A percentile compares a stretch with the other conserved stretches of the same genome.
These are phyloP conservation scores for Luvunga scandens DNA, from an alignment of 345 rosid genomes.

Conservation along the genomic window DNA sequence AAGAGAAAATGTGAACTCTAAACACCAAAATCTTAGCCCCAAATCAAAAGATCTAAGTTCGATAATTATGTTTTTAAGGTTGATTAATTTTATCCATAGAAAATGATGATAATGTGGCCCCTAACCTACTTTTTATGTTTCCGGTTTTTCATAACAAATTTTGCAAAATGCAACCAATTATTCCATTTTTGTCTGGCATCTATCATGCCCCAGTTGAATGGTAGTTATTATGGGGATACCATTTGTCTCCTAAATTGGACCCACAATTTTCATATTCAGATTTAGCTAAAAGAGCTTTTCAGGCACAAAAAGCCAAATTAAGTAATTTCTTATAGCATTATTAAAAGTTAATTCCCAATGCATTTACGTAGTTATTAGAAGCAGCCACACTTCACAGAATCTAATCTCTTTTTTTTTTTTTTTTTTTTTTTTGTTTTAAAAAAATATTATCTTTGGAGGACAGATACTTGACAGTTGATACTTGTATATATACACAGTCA, in stretches of 20 bases:
- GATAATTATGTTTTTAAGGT: conserved; percentile 2
- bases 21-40: background rate
- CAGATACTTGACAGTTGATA: background rate
- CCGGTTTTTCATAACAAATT: background rate
- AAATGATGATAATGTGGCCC: conserved; percentile 18
- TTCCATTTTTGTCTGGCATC: background rate
- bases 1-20: no score
- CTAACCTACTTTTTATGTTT: background rate
- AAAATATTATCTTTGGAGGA: background rate
- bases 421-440: no score
- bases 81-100: conserved; percentile 2
- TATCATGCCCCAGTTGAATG: conserved; percentile 11
- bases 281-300: background rate
- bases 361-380: background rate
- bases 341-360: background rate
- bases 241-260: conserved; percentile 34
- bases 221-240: conserved; percentile 38
- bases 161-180: background rate
- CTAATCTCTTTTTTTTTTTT: background rate
- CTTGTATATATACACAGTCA: background rate
- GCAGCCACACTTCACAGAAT: background rate
- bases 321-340: background rate
- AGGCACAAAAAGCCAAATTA: conserved; percentile 5
- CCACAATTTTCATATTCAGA: conserved; percentile 8
- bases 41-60: conserved; percentile 6